Percentiles rank a stretch among this genome's conserved stretches.
These are phyloP conservation scores for Tetrahymena thermophila DNA, from an alignment of 73 alveolate genomes.

Conservation along the genomic window DNA sequence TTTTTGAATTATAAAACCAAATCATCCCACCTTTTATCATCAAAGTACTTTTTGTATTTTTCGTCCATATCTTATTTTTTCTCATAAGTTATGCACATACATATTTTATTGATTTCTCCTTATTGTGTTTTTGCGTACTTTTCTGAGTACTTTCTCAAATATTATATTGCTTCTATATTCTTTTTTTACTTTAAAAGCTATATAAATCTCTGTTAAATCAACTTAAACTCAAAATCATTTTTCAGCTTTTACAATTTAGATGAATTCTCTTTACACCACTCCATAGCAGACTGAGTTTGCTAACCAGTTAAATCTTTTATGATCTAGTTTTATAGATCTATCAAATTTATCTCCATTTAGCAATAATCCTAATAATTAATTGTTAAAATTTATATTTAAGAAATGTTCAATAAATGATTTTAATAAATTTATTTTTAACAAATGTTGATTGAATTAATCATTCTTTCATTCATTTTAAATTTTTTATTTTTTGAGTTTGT, in stretches of 20 bases:
- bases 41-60: not conserved
- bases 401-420: too few species aligned
- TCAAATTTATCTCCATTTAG: not conserved
- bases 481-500: too few species aligned
- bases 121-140: not conserved
- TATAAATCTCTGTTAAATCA: not conserved
- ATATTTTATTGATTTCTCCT: not conserved
- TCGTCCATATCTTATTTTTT: not conserved
- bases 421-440: too few species aligned
- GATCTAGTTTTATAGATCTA: not conserved
- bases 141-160: not conserved
- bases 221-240: not conserved
- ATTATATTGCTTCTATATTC: not conserved
- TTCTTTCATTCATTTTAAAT: too few species aligned
- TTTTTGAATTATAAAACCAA: not conserved
- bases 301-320: not conserved
- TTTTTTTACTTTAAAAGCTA: not conserved
- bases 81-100: not conserved
- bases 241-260: not conserved
- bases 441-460: too few species aligned
- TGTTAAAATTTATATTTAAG: not conserved
- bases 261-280: not conserved
- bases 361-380: not conserved
- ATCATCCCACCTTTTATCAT: not conserved
- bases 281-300: not conserved